These are phyloP conservation scores for Coleophoma eucalyptorum DNA, from an alignment of 2,329 filamentous ascomycete species.

Conservation along the genomic window DNA sequence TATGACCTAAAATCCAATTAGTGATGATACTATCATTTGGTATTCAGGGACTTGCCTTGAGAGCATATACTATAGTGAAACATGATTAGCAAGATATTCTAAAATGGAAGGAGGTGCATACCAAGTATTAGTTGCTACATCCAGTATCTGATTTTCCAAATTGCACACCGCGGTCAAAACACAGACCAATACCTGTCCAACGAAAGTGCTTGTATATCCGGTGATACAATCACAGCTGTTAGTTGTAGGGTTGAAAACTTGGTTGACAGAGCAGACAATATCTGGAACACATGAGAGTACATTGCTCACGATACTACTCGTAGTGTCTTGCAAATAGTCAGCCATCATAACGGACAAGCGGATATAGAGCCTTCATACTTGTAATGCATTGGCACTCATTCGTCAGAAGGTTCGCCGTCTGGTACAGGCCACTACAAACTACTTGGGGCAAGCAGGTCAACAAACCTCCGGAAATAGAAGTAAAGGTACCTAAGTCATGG, in stretches of 20 bases:
- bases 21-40: background rate
- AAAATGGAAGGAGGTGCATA: too few relatives aligned
- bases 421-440: too few relatives aligned
- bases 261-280: background rate
- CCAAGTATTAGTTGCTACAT: background rate
- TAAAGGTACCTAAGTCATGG: too few relatives aligned
- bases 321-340: too few relatives aligned
- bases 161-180: background rate
- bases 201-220: background rate
- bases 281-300: background rate
- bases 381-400: too few relatives aligned
- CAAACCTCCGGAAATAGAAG: too few relatives aligned
- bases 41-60: background rate
- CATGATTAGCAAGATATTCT: background rate
- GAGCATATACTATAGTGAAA: background rate
- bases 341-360: too few relatives aligned
- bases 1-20: background rate
- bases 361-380: too few relatives aligned
- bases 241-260: background rate
- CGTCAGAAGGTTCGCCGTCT: too few relatives aligned
- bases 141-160: background rate
- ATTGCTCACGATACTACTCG: too few relatives aligned
- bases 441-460: too few relatives aligned
- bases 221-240: background rate
- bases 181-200: background rate